These are phyloP conservation scores for Globomyces pollinis-pini DNA, from an alignment of 192 early-diverging fungal species.

Conservation along the genomic window DNA sequence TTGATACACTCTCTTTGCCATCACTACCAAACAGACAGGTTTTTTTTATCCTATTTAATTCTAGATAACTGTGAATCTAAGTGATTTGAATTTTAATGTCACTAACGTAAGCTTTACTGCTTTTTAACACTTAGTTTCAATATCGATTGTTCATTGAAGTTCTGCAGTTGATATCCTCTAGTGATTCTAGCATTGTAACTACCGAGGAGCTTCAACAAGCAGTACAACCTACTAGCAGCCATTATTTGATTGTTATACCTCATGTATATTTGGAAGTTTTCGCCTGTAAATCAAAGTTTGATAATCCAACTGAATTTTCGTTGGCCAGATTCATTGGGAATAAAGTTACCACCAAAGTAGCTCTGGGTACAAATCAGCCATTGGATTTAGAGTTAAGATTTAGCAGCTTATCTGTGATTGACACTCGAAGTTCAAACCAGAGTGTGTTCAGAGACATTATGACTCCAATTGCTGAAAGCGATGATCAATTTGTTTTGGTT, in stretches of 20 bases:
- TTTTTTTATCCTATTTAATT: neutral
- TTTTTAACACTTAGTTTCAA: neutral
- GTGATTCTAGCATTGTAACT: no score
- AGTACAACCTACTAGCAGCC: constrained; percentile 76
- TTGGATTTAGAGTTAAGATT: constrained; percentile 66
- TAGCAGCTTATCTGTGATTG: constrained; percentile 63
- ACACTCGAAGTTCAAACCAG: constrained; percentile 66
- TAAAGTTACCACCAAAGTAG: constrained; percentile 44
- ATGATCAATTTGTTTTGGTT: constrained; percentile 55
- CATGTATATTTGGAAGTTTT: constrained; percentile 8
- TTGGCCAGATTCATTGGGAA: constrained; percentile 10
- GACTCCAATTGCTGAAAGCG: constrained; percentile 47
- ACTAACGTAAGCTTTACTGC: no score
- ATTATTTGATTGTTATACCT: constrained; percentile 18
- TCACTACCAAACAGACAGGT: neutral
- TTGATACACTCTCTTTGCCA: neutral
- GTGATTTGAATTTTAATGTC: neutral
- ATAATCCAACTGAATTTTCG: neutral
- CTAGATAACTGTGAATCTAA: constrained; percentile 9
- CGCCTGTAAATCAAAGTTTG: neutral
- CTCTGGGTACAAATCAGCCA: constrained; percentile 47
- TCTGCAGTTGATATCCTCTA: constrained; percentile 40
- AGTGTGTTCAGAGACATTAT: constrained; percentile 83
- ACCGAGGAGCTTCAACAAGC: constrained; percentile 41
- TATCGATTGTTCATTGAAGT: neutral